Evolutionary conservation across 768 basidiomycete species (phyloP), one percentile per base, ranked within the genome.

Genomic region (Suillus subaureus): DNA sequence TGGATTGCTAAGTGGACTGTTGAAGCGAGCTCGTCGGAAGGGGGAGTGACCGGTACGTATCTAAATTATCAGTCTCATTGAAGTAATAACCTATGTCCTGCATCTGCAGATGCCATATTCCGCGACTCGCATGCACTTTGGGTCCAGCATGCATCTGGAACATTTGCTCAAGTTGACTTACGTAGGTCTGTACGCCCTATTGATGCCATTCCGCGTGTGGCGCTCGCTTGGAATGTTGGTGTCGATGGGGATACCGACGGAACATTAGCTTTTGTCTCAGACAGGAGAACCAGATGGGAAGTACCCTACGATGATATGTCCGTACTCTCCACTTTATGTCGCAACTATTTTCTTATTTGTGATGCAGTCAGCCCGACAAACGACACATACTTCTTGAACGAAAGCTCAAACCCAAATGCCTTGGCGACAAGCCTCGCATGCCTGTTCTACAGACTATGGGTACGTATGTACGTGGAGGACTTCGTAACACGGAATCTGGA

Each of bases 1-100:
- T 92, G 90, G 85, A 83, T 94, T 57, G 89, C 91, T 7, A 96
- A 95, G 76, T 95, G 93, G 90, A 83, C 85, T 3, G 84, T 93
- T 13, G 83, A 81, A 28, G 86, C 88, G 18, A 87, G 86, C 15
- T 81, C 85, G 6, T 80, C 79, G 1, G 93, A 94, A 66, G 90
- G 92, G 7, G 88, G 89, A 28, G 87, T 91, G 4, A 89, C 89
- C 13, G 93, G 93, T 93, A 68, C 35, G 83, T 71, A 39, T 67
- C 47, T 63, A 42, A 61, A 6, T 47, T 2, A 23, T 4, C 35
- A 33, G 35, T 28, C 18, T 37, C 26, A 21, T 21, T 42, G 49
- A 2, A 13, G 40, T 13, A 42, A 21, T 15, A n/a, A 33, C n/a
- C n/a, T 31, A 4, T 42, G 26, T 51, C 61, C n/a, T 3, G 15